Conservation (phyloP, 768 basidiomycete species). For the Tricholoma flavovirens region DNA sequence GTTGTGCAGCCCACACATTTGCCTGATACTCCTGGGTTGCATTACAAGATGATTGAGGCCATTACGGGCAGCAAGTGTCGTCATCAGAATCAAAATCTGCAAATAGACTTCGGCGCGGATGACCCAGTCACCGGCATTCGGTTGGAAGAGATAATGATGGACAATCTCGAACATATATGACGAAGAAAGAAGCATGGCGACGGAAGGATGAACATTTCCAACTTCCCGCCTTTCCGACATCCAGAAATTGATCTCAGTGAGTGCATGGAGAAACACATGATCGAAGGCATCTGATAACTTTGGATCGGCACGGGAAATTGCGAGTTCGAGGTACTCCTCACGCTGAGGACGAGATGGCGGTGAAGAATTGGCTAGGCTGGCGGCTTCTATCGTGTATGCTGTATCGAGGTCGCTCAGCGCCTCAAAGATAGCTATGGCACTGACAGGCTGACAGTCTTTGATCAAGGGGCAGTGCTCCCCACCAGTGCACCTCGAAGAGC, state of each 20-base stretch:
- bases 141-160: slow-evolving; percentile 25
- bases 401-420: slow-evolving; percentile 27
- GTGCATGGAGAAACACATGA: slow-evolving; percentile 6
- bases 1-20: slow-evolving; percentile 16
- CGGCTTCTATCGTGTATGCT: slow-evolving; percentile 20
- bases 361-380: slow-evolving; percentile 7
- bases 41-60: slow-evolving; percentile 15
- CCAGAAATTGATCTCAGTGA: slow-evolving; percentile 5
- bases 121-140: slow-evolving; percentile 30
- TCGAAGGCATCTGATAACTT: neutral
- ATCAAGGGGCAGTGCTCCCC: slow-evolving; percentile 23
- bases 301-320: slow-evolving; percentile 12
- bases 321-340: slow-evolving; percentile 18
- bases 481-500: slow-evolving; percentile 20
- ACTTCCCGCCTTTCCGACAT: neutral
- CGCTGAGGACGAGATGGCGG: slow-evolving; percentile 7
- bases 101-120: slow-evolving; percentile 28
- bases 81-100: slow-evolving; percentile 24
- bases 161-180: slow-evolving; percentile 29
- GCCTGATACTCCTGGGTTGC: slow-evolving; percentile 14
- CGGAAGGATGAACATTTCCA: slow-evolving; percentile 12
- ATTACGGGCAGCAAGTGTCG: slow-evolving; percentile 19
- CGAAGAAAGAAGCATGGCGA: slow-evolving; percentile 18
- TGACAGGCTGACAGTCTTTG: slow-evolving; percentile 25
- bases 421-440: slow-evolving; percentile 29